Evolutionary conservation across 805 yeast species (phyloP), one percentile per base, ranked within the genome.

Genomic region (Saccharomycopsis guyanensis): DNA sequence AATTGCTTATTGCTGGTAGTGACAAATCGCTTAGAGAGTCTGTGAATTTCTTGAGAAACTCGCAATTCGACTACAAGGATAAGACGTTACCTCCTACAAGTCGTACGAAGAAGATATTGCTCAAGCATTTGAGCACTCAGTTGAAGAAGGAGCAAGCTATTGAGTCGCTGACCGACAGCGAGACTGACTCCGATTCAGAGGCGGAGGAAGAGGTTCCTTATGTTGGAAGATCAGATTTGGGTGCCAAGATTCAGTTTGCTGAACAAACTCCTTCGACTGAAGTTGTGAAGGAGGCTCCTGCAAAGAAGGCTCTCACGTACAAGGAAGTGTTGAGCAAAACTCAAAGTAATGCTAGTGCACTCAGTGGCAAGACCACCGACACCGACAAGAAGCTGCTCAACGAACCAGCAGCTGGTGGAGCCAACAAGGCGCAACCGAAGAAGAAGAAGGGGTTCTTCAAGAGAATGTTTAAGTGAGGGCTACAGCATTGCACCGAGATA

Each of bases 121-220:
- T 22, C 3, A 16, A 31, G 18, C 33, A 39, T 18, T 2, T 41
- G 22, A 33, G 32, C 25, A 40, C 16, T 10, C 23, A 27, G 24
- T 12, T 46, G 16, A 25, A 24, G 18, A 40, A 34, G 25, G 42
- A 38, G 8, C 18, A 10, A 10, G 23, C 12, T 32, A 69, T 68
- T 50, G 57, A 68, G 40, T 69, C 68, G n/a, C 34, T 23, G 16
- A 20, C 5, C 40, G 27, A 32, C 19, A 35, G 24, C 13, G 40
- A 31, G 8, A 36, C 43, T 5, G 47, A 31, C 16, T 12, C 5
- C 29, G 42, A 34, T 13, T 19, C 24, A 8, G 34, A 39, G 8
- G 6, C 16, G 33, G 46, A 20, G 24, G 38, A n/a, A n/a, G 29
- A 25, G 29, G 29, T 7, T 7, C 10, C 29, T 10, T 25, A 25